Base-by-base conservation (phyloP, 805 yeast genomes). In the Debaryomyces hansenii region DNA sequence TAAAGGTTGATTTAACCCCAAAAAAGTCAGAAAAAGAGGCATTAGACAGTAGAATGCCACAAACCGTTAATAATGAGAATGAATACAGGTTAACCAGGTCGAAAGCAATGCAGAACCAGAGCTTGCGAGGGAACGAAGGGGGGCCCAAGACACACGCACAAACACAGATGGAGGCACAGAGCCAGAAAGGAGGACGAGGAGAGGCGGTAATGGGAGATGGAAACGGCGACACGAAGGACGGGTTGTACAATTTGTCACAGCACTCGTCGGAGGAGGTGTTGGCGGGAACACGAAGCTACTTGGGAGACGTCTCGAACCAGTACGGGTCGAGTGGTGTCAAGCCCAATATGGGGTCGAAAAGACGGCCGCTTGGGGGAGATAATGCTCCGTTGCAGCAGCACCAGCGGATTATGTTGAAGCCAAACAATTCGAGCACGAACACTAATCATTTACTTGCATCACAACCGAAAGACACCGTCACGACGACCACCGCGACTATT, bases 281-380 rank as follows among this genome's bases (percentile, higher is more conserved):
- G 32, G 50, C 32, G 15, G 50, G 46, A 27, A 45, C 46, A 35
- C 61, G 74, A 34, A 64, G 59, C 34, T 64, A 62, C 51, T 54
- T 71, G 44, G 71, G 68, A 20, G 76, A 72, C 49, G 68, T 72
- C 4, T 67, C 75, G 40, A 64, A 65, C 46, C 73, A 69, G 39
- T 65, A 61, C 42, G 72, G 66, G 16, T 20, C 48, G n/a, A 48
- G 42, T 27, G 20, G 32, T 16, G 36, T 32, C 15, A 42, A 40
- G 16, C 42, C 35, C 15, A 35, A 37, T 16, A 37, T 38, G 9
- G 27, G 41, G 27, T 31, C 5, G 41, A 54, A 51, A 28, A 64
- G 70, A 48, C 60, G 66, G 32, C 70, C 75, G 1, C 55, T 70
- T 44, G 72, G 65, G 7, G 72, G 70, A 8, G 71, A 65, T 44